Percentiles rank a stretch among this genome's conserved stretches.
Conservation (phyloP, 2,329 filamentous ascomycete genomes). For the Aspergillus tanneri region DNA sequence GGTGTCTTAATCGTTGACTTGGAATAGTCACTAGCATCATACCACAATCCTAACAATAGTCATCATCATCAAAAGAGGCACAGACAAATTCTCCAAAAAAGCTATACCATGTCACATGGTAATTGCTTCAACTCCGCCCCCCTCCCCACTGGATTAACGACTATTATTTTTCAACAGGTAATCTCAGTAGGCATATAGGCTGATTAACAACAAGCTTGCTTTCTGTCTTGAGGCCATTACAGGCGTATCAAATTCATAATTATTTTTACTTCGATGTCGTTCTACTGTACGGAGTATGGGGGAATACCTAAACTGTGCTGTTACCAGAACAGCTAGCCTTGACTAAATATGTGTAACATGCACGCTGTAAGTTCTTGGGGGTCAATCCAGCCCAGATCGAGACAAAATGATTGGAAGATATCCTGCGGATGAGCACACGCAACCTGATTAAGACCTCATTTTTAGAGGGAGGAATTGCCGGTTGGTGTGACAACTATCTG, state of each 20-base stretch:
- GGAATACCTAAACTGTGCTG: background rate
- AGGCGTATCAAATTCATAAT: background rate
- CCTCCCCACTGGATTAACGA: background rate
- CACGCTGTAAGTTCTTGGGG: constrained; percentile 8
- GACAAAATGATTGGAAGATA: constrained; percentile 15
- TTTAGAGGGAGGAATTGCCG: background rate
- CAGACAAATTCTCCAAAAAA: constrained; percentile 15
- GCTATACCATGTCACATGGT: constrained; percentile 6
- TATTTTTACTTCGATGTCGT: background rate
- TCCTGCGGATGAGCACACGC: constrained; percentile 5
- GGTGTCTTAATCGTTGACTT: background rate
- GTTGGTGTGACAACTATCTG: constrained; percentile 2
- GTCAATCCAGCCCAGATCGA: constrained; percentile 11
- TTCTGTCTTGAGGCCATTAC: background rate
- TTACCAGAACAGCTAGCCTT: background rate
- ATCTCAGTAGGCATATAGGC: background rate
- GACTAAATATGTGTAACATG: constrained; percentile 10
- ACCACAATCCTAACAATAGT: constrained; percentile 5
- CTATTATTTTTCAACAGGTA: background rate
- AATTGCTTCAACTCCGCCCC: constrained; percentile 5
- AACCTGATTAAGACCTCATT: constrained; percentile 5
- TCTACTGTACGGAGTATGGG: background rate
- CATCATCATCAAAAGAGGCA: constrained; percentile 1
- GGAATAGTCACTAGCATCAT: background rate
- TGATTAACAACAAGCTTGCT: background rate